Evolutionary conservation across 2,329 filamentous ascomycete genomes (phyloP).

Genomic region (Cytospora mali): DNA sequence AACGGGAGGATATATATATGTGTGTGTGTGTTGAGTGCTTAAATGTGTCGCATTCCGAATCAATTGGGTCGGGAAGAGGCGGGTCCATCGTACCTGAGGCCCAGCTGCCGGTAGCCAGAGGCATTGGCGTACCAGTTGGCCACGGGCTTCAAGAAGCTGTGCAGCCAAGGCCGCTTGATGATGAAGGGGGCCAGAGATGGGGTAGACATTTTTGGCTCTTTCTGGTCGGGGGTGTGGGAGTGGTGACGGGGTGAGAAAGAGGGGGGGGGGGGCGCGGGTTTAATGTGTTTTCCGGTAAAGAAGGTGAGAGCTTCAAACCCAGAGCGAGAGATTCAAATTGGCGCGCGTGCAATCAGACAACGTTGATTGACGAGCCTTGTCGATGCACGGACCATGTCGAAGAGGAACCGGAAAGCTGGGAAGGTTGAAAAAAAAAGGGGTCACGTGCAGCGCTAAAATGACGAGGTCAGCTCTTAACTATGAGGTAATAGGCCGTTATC

Average conservation of each 20-base stretch:
- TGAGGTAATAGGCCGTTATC: not conserved
- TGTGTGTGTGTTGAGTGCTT: not conserved
- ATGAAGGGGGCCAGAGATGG: conserved; percentile 76
- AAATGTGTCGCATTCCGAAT: not conserved
- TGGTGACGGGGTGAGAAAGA: no score
- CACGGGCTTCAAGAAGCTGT: conserved; percentile 75
- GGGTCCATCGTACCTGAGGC: conserved; percentile 72
- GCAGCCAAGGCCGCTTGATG: conserved; percentile 83
- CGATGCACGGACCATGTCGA: conserved; percentile 6
- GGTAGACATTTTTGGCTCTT: conserved; percentile 70
- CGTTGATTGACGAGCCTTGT: conserved; percentile 22
- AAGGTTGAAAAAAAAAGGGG: not conserved
- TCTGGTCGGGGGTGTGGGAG: conserved; percentile 33
- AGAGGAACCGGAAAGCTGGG: not conserved
- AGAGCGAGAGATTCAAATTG: conserved; percentile 30
- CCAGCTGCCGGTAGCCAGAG: conserved; percentile 89
- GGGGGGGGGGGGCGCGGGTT: conserved; percentile 23
- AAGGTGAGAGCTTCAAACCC: conserved; percentile 25
- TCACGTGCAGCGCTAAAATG: conserved; percentile 5
- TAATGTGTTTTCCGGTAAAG: conserved; percentile 11
- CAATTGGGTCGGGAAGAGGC: conserved; percentile 10
- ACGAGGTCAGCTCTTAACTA: not conserved
- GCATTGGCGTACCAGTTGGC: conserved; percentile 88
- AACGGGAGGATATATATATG: not conserved
- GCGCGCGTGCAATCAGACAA: conserved; percentile 21